A percentile compares a stretch with the other conserved stretches of the same genome.
These are phyloP conservation scores for Entonaema liquescens DNA, from an alignment of 495 filamentous ascomycete genomes.

Conservation along the genomic window DNA sequence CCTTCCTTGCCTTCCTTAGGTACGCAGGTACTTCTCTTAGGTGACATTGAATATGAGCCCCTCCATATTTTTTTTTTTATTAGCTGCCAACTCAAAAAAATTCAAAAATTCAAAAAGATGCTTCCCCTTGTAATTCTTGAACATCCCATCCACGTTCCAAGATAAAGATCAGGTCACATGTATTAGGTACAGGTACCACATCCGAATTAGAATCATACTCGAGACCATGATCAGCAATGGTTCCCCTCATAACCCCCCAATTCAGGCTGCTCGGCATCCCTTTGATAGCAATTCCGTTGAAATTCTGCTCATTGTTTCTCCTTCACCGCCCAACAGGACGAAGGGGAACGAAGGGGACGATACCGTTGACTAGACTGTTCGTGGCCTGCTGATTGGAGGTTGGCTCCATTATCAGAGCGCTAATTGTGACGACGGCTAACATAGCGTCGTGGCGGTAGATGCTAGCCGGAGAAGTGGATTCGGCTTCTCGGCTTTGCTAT, in stretches of 20 bases:
- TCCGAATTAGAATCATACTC: not conserved
- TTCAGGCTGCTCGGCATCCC: constrained; percentile 29
- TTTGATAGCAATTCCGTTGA: constrained; percentile 16
- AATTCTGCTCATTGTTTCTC: constrained; percentile 22
- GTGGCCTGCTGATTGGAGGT: constrained; percentile 30
- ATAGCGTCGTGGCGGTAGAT: constrained; percentile 31
- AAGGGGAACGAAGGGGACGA: constrained; percentile 12
- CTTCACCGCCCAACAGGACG: constrained; percentile 27
- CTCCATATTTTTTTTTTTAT: not conserved
- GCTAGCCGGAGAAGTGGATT: constrained; percentile 32
- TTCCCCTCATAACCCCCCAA: constrained; percentile 21
- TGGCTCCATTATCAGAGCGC: constrained; percentile 29
- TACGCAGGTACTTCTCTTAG: not conserved
- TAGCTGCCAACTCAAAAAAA: not conserved
- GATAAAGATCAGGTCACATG: constrained; percentile 27
- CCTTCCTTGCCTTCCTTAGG: not conserved
- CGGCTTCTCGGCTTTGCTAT: constrained; percentile 12
- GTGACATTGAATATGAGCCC: too few relatives aligned
- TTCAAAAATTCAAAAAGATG: not conserved
- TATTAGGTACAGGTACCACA: constrained; percentile 8
- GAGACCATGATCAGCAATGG: constrained; percentile 31
- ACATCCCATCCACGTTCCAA: not conserved
- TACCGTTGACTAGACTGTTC: constrained; percentile 16
- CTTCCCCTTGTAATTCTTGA: not conserved
- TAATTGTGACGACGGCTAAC: constrained; percentile 33